Evolutionary conservation across 2,329 filamentous ascomycete species (phyloP), one percentile per base, ranked within the genome.

Genomic region (Emericellopsis cladophorae): DNA sequence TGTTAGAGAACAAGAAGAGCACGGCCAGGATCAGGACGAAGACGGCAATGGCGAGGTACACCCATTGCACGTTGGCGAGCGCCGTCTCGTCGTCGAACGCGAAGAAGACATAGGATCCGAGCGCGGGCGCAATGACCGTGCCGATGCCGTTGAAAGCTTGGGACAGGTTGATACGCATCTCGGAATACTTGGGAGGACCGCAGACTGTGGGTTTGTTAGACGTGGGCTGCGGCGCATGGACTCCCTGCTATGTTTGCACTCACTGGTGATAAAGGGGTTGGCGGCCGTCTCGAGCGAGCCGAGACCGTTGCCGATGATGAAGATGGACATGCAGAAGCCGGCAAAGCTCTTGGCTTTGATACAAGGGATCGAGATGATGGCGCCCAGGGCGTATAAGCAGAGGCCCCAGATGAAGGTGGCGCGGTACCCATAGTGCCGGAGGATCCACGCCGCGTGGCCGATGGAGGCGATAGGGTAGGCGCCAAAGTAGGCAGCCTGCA

Each of bases 141-240:
- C 82, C 83, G 37, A 87, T 75, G 41, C 80, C 84, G 52, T 88
- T 84, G 61, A 88, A 81, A 41, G 81, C 80, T 57, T 89, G 83
- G 1, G 82, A 79, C 40, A 87, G 64, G 59, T 88, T 84, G 63
- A 89, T 77, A 48, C 84, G 76, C 46, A 87, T 61, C 52, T 85
- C 82, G 6, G 81, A 76, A 57, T 80, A 85, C 47, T 73, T 71
- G 7, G 83, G 79, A 4, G 83, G 84, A 37, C 67, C 66, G 47
- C 67, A 70, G 18, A 70, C 52, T 58, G 21, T 10, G 7, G 8
- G 32, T 7, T 29, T 12, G 12, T 29, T 12, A 29, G 26, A 29
- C 26, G 6, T 12, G 26, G 26, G 8, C 7, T 7, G 18, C 18
- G 18, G 4, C 18, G 18, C 18, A 21, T 21, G 18, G 18, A 21